phyloP scores from a whole-genome alignment of 164 flowering plant species.

The Magnolia officinalis region DNA sequence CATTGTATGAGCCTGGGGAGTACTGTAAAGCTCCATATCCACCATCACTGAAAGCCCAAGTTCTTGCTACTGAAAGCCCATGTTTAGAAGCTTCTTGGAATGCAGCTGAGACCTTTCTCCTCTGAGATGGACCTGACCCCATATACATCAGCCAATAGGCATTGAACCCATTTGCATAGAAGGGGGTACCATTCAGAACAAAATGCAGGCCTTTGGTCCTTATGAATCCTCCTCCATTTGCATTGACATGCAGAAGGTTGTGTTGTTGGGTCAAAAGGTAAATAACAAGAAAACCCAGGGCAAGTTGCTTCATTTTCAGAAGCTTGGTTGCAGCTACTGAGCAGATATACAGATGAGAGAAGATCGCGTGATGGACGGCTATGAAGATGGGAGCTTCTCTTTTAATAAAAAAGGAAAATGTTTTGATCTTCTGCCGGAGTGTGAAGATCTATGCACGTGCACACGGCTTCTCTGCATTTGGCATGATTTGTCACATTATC shows the following conservation, averaged over 20 bases:
- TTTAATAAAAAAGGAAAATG: neutral
- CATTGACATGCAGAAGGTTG: conserved; percentile 21
- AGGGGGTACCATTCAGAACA: conserved; percentile 58
- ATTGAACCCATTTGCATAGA: conserved; percentile 78
- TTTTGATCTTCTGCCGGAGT: neutral
- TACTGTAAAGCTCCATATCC: conserved; percentile 46
- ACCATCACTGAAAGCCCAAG: conserved; percentile 90
- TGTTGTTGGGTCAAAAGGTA: conserved; percentile 1
- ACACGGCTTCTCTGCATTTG: neutral
- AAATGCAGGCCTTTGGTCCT: conserved; percentile 48
- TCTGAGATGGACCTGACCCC: conserved; percentile 58
- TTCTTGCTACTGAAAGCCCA: conserved; percentile 63
- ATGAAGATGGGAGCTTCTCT: neutral
- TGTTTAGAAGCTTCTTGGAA: conserved; percentile 51
- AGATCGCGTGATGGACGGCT: neutral
- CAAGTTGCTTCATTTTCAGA: conserved; percentile 5
- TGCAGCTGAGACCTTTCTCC: conserved; percentile 49
- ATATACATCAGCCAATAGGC: conserved; percentile 83
- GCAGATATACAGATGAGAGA: neutral
- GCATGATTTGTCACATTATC: neutral
- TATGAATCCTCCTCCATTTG: conserved; percentile 45
- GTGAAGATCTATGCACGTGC: neutral
- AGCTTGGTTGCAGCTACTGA: neutral
- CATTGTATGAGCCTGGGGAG: conserved; percentile 78
- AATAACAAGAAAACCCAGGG: neutral